These are phyloP conservation scores for Dryadomyces sulphureus DNA, from an alignment of 2,329 filamentous ascomycete genomes.

Conservation along the genomic window DNA sequence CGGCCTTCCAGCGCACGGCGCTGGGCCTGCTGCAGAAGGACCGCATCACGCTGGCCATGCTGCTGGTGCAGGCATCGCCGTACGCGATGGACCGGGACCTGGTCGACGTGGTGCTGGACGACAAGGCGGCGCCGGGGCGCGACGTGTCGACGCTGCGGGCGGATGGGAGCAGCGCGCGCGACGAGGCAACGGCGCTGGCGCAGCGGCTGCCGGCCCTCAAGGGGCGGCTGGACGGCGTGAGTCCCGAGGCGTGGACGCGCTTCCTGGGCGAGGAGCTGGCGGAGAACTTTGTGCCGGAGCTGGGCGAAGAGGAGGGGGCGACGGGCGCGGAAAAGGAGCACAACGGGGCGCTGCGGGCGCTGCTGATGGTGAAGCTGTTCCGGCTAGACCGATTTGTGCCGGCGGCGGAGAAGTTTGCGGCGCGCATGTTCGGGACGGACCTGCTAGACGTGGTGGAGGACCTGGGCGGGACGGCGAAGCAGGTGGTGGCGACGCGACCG, in stretches of 20 bases:
- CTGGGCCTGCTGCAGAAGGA: slow-evolving; percentile 87
- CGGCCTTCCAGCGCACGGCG: slow-evolving; percentile 85
- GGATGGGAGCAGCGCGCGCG: slow-evolving; percentile 25
- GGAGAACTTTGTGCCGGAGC: slow-evolving; percentile 68
- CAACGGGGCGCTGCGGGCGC: slow-evolving; percentile 66
- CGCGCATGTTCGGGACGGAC: slow-evolving; percentile 66
- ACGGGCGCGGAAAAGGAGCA: slow-evolving; percentile 16
- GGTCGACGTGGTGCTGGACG: slow-evolving; percentile 76
- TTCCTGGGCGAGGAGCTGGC: slow-evolving; percentile 80
- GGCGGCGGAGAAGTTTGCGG: slow-evolving; percentile 79
- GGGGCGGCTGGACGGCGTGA: slow-evolving; percentile 48
- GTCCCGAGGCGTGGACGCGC: slow-evolving; percentile 55
- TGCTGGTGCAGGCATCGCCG: slow-evolving; percentile 89
- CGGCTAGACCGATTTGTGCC: slow-evolving; percentile 92
- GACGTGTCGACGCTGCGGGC: slow-evolving; percentile 45
- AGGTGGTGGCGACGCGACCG: slow-evolving; percentile 71
- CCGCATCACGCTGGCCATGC: slow-evolving; percentile 82
- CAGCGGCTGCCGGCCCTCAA: slow-evolving; percentile 60
- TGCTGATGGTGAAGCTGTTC: slow-evolving; percentile 87
- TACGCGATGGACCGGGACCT: slow-evolving; percentile 87
- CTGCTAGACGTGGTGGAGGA: slow-evolving; percentile 78
- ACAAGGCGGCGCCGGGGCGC: slow-evolving; percentile 49
- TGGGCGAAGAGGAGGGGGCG: slow-evolving; percentile 34
- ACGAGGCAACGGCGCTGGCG: slow-evolving; percentile 54
- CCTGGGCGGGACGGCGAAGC: slow-evolving; percentile 67